Evolutionary conservation across 2,329 filamentous ascomycete genomes (phyloP).

Genomic region (Arachnomyces sp.): DNA sequence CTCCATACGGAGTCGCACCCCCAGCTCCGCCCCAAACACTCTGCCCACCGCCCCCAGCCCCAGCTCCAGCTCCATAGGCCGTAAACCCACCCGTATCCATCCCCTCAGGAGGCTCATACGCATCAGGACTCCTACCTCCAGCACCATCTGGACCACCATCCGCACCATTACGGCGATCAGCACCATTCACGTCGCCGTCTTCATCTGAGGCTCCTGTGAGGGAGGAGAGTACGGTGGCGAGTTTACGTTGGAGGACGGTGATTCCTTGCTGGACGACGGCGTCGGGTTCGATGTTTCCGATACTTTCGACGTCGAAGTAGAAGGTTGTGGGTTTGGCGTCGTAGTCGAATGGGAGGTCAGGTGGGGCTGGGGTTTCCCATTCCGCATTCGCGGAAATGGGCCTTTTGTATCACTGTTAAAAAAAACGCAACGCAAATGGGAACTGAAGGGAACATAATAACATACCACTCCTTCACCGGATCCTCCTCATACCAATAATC

Average conservation of each 20-base stretch:
- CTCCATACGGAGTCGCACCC: conserved; percentile 49
- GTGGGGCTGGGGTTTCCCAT: conserved; percentile 69
- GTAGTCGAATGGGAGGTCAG: conserved; percentile 84
- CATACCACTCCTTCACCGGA: conserved; percentile 70
- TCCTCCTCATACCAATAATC: conserved; percentile 94
- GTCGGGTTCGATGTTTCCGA: conserved; percentile 82
- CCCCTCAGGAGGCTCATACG: conserved; percentile 38
- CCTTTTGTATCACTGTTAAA: conserved; percentile 15
- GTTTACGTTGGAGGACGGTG: conserved; percentile 78
- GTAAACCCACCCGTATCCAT: conserved; percentile 33
- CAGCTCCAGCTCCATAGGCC: conserved; percentile 20
- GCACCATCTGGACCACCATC: conserved; percentile 28
- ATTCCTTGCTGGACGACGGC: conserved; percentile 83
- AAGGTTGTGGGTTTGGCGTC: conserved; percentile 76
- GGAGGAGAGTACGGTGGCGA: conserved; percentile 67
- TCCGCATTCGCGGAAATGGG: conserved; percentile 38
- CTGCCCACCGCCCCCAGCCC: conserved; percentile 36
- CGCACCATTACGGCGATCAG: conserved; percentile 35
- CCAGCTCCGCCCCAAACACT: conserved; percentile 59
- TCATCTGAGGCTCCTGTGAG: conserved; percentile 44
- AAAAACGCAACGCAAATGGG: not conserved
- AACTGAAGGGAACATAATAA: conserved; percentile 20
- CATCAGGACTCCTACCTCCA: conserved; percentile 45
- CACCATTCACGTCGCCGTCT: conserved; percentile 48
- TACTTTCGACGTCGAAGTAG: conserved; percentile 88